Evolutionary conservation across 2,329 filamentous ascomycete species (phyloP).

Genomic region (Aspergillus fructus): DNA sequence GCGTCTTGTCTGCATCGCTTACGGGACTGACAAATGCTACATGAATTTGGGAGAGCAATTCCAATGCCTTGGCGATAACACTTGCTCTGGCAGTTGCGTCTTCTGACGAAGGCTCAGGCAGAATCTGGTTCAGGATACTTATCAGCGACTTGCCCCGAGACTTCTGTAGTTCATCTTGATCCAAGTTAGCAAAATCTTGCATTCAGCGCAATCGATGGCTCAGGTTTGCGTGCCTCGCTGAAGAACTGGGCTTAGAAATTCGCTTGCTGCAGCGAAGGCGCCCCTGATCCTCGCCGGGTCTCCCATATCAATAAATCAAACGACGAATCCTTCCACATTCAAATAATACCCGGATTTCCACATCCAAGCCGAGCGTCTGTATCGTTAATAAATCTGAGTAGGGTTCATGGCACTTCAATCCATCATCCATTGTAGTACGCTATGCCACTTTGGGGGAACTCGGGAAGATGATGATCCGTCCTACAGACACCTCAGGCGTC

Average conservation of each 20-base stretch:
- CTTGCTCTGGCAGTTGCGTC: slow-evolving; percentile 22
- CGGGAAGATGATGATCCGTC: not conserved
- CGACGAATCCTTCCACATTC: not conserved
- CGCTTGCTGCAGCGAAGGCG: slow-evolving; percentile 35
- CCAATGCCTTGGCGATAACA: slow-evolving; percentile 36
- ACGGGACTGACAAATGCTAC: slow-evolving; percentile 30
- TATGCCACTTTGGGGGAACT: not conserved
- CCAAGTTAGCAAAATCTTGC: slow-evolving; percentile 28
- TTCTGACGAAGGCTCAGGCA: slow-evolving; percentile 9
- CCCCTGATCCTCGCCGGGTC: slow-evolving; percentile 22
- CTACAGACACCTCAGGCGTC: not conserved
- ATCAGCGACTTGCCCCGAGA: slow-evolving; percentile 35
- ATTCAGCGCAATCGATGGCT: slow-evolving; percentile 1
- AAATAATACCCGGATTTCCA: not conserved
- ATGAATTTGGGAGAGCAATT: slow-evolving; percentile 36
- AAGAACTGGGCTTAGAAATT: slow-evolving; percentile 40
- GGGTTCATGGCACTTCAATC: not conserved
- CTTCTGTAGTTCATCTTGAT: slow-evolving; percentile 41
- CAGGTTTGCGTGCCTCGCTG: slow-evolving; percentile 39
- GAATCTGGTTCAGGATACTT: slow-evolving; percentile 28
- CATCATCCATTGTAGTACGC: not conserved
- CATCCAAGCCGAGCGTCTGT: not conserved
- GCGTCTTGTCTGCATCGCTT: slow-evolving; percentile 9
- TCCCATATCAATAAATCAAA: slow-evolving; percentile 27
- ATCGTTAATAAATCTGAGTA: not conserved